These are phyloP conservation scores for Cercophora newfieldiana DNA, from an alignment of 495 filamentous ascomycete species.

Conservation along the genomic window DNA sequence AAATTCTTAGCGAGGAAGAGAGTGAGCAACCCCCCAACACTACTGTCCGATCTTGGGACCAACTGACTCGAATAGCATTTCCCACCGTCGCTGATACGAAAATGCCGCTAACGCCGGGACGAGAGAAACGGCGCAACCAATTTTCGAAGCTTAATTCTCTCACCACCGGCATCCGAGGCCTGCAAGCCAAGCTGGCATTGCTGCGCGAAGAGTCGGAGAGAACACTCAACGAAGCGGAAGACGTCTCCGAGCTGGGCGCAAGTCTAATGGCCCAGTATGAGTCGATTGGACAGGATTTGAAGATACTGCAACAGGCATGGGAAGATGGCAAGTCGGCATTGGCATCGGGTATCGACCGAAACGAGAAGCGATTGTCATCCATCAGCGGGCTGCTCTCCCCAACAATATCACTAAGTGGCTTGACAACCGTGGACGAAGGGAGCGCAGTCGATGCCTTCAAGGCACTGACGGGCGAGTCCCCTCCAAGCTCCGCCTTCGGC, in stretches of 20 bases:
- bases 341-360: conserved; percentile 69
- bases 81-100: conserved; percentile 56
- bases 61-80: conserved; percentile 35
- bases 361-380: conserved; percentile 69
- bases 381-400: conserved; percentile 72
- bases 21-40: conserved; percentile 51
- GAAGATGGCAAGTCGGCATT: conserved; percentile 79
- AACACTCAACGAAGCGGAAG: conserved; percentile 69
- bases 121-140: conserved; percentile 79
- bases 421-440: conserved; percentile 82
- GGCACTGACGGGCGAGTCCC: conserved; percentile 68
- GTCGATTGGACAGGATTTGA: conserved; percentile 85
- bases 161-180: conserved; percentile 83
- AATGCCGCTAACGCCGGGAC: conserved; percentile 67
- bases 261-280: conserved; percentile 88
- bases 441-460: conserved; percentile 68
- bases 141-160: conserved; percentile 82
- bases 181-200: conserved; percentile 94
- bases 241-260: conserved; percentile 69
- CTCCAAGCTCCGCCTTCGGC: conserved; percentile 34
- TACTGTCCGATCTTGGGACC: conserved; percentile 9
- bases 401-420: conserved; percentile 74
- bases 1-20: conserved; percentile 80
- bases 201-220: conserved; percentile 85
- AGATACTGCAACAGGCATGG: conserved; percentile 84